These are phyloP conservation scores for Sindora glabra DNA, from an alignment of 306 rosid genomes.

Conservation along the genomic window DNA sequence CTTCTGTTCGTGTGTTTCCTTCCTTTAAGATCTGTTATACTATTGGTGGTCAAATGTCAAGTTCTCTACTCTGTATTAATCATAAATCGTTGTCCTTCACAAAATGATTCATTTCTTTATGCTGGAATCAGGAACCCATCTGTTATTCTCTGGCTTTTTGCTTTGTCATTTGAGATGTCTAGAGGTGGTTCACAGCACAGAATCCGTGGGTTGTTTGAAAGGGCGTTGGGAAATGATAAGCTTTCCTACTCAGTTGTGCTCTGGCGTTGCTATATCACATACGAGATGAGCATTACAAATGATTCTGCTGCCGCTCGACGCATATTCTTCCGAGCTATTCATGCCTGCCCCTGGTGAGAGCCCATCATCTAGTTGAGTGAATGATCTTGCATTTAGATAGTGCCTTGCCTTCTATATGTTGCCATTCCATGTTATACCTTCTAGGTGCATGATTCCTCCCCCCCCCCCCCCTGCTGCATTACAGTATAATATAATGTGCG, in stretches of 20 bases:
- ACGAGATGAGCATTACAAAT: constrained; percentile 45
- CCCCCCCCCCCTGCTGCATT: too few relatives aligned
- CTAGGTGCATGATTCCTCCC: too few relatives aligned
- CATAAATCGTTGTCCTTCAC: not conserved
- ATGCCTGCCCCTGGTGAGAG: constrained; percentile 92
- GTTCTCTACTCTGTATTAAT: not conserved
- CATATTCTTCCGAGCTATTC: constrained; percentile 87
- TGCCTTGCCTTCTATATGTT: not conserved
- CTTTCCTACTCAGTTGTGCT: constrained; percentile 63
- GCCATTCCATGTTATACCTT: too few relatives aligned
- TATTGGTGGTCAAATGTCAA: not conserved
- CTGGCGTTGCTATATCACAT: constrained; percentile 83
- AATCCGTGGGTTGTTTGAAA: constrained; percentile 84
- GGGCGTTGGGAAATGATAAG: constrained; percentile 54
- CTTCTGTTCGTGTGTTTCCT: not conserved
- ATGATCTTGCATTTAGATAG: not conserved
- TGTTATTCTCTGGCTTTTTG: constrained; percentile 68
- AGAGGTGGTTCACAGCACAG: constrained; percentile 65
- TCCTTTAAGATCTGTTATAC: not conserved
- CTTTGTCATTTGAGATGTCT: constrained; percentile 68
- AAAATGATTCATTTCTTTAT: constrained; percentile 7
- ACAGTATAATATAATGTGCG: too few relatives aligned
- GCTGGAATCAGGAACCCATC: constrained; percentile 68
- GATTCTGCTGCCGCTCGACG: constrained; percentile 73
- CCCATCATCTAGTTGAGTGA: not conserved